Conservation (phyloP, 768 basidiomycete genomes). For the Russula olivacea region DNA sequence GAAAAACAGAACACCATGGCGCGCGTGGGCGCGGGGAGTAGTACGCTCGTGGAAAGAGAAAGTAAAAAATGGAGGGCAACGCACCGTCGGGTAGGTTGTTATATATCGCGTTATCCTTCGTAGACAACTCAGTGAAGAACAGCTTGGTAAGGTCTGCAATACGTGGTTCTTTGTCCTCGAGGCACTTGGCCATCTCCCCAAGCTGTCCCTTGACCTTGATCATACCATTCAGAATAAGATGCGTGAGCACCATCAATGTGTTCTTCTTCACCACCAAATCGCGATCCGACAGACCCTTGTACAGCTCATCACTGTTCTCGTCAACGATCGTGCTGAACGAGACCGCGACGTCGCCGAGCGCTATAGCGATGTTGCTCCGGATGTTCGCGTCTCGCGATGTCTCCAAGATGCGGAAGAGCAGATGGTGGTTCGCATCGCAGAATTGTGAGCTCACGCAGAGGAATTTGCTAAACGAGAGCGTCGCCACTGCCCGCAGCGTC, state of each 20-base stretch:
- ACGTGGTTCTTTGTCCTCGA: slow-evolving; percentile 83
- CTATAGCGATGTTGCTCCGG: slow-evolving; percentile 94
- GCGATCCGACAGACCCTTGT: slow-evolving; percentile 85
- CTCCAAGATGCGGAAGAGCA: slow-evolving; percentile 93
- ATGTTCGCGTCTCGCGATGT: slow-evolving; percentile 86
- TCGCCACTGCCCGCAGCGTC: slow-evolving; percentile 80
- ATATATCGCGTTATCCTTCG: slow-evolving; percentile 98
- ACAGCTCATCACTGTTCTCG: slow-evolving; percentile 93
- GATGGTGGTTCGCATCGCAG: slow-evolving; percentile 81
- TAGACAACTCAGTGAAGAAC: slow-evolving; percentile 93
- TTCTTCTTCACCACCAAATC: slow-evolving; percentile 96
- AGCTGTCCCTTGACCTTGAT: slow-evolving; percentile 99
- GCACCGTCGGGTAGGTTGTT: slow-evolving; percentile 95
- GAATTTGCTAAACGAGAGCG: slow-evolving; percentile 89
- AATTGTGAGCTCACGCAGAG: slow-evolving; percentile 92
- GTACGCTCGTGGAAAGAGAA: background rate
- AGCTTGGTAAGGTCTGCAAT: slow-evolving; percentile 94
- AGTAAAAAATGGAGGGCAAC: slow-evolving; percentile 24
- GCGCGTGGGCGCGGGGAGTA: too few relatives aligned
- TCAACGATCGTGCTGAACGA: slow-evolving; percentile 98
- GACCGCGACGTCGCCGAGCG: slow-evolving; percentile 94
- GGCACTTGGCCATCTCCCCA: slow-evolving; percentile 99
- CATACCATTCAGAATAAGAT: slow-evolving; percentile 97
- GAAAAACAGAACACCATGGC: too few relatives aligned
- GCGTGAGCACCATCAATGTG: slow-evolving; percentile 96